Percentiles rank a stretch among this genome's conserved stretches.
Conservation (phyloP, 2,329 filamentous ascomycete species). For the Talaromyces marneffei region DNA sequence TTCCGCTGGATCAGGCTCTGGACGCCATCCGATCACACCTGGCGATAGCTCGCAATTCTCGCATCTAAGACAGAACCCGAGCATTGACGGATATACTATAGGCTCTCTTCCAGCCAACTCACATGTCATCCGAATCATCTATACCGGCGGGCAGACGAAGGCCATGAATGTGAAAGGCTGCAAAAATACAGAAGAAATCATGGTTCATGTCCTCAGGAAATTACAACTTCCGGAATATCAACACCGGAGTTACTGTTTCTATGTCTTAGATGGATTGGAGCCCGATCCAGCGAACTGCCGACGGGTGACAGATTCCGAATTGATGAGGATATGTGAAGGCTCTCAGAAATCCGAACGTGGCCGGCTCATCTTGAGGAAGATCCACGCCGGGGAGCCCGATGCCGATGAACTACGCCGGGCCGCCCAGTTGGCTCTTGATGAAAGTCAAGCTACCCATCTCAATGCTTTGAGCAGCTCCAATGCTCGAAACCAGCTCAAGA, state of each 20-base stretch:
- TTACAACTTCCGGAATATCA: constrained; percentile 84
- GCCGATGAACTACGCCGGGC: constrained; percentile 80
- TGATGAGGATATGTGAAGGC: constrained; percentile 87
- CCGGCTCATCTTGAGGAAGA: constrained; percentile 81
- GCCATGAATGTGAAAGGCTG: constrained; percentile 90
- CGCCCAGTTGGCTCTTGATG: constrained; percentile 82
- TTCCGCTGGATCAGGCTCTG: constrained; percentile 48
- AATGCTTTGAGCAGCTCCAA: constrained; percentile 57
- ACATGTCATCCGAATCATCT: constrained; percentile 88
- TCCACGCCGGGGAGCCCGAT: constrained; percentile 86
- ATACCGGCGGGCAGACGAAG: constrained; percentile 82
- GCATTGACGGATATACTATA: constrained; percentile 79
- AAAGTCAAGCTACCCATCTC: constrained; percentile 67
- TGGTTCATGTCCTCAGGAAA: constrained; percentile 81
- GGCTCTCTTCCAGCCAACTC: constrained; percentile 78
- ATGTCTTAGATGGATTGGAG: constrained; percentile 79
- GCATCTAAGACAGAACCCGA: constrained; percentile 75
- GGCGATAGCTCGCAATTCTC: constrained; percentile 56
- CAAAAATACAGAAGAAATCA: constrained; percentile 86
- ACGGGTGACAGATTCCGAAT: constrained; percentile 75
- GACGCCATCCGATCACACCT: constrained; percentile 55
- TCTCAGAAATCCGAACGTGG: constrained; percentile 79
- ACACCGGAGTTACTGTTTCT: constrained; percentile 94
- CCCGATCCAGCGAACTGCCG: constrained; percentile 76
- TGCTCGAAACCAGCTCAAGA: constrained; percentile 76